Evolutionary conservation across 2,329 filamentous ascomycete species (phyloP).

Genomic region (Amesomyces nigricolor): DNA sequence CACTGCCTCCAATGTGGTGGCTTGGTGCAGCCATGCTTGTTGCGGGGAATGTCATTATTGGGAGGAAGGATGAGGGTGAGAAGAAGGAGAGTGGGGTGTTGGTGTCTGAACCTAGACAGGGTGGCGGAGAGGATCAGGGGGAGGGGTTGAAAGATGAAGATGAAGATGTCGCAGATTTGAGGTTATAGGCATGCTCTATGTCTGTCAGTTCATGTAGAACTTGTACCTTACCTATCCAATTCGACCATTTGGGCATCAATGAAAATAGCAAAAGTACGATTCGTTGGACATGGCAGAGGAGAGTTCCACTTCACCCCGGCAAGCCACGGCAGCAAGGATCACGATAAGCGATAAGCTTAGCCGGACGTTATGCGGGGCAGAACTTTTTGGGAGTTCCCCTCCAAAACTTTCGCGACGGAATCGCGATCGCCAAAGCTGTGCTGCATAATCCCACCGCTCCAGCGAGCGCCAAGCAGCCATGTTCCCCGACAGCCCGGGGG

Average conservation of each 20-base stretch:
- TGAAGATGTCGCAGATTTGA: conserved; percentile 28
- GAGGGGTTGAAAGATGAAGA: conserved; percentile 13
- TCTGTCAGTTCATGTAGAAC: background rate
- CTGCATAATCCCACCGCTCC: background rate
- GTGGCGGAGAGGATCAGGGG: conserved; percentile 2
- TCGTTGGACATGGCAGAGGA: too few species aligned
- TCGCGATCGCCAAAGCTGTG: background rate
- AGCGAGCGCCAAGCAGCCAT: conserved; percentile 9
- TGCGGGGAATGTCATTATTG: conserved; percentile 72
- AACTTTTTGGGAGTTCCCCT: background rate
- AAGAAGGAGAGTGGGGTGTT: background rate
- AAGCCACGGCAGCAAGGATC: background rate
- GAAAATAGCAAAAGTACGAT: too few species aligned
- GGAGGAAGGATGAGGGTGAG: conserved; percentile 52
- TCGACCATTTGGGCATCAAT: too few species aligned
- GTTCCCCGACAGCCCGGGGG: conserved; percentile 15
- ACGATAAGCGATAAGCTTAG: background rate
- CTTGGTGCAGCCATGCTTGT: conserved; percentile 66
- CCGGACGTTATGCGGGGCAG: background rate
- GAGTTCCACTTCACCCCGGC: background rate
- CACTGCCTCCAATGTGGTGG: conserved; percentile 70
- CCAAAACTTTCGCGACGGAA: conserved; percentile 5
- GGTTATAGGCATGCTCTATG: background rate
- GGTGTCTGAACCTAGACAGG: conserved; percentile 22
- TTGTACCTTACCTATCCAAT: background rate